Evolutionary conservation across 805 yeast genomes (phyloP).

Genomic region (Myxozyma nipponensis): DNA sequence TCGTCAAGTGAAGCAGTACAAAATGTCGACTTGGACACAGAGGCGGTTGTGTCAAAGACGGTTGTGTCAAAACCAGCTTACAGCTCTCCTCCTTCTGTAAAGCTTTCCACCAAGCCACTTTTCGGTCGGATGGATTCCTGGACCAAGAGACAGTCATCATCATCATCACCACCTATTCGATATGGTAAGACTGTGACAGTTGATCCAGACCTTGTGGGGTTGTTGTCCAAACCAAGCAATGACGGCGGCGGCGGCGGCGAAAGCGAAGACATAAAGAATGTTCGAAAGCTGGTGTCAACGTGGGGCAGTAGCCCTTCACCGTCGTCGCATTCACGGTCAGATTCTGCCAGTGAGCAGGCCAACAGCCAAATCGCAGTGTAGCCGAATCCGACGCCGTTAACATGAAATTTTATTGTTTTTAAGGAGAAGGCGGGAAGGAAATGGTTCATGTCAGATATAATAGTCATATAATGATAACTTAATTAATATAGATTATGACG

Average conservation of each 20-base stretch:
- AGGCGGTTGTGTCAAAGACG: too few species aligned
- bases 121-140: background rate
- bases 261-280: background rate
- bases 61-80: background rate
- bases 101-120: background rate
- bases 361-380: background rate
- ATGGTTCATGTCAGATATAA: too few species aligned
- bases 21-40: too few species aligned
- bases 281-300: background rate
- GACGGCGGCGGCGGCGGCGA: background rate
- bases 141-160: background rate
- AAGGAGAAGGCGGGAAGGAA: too few species aligned
- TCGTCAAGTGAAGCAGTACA: too few species aligned
- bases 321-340: background rate
- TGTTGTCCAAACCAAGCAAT: background rate
- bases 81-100: background rate
- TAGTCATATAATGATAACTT: too few species aligned
- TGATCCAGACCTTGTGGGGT: background rate
- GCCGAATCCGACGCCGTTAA: background rate
- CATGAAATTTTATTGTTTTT: too few species aligned
- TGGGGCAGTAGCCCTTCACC: background rate
- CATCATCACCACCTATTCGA: background rate
- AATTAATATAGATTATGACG: too few species aligned
- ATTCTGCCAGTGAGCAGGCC: background rate
- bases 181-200: background rate